A percentile compares a stretch with the other conserved stretches of the same genome.
Evolutionary conservation across 768 basidiomycete species (phyloP).

Genomic region (Cyclocybe cylindracea): DNA sequence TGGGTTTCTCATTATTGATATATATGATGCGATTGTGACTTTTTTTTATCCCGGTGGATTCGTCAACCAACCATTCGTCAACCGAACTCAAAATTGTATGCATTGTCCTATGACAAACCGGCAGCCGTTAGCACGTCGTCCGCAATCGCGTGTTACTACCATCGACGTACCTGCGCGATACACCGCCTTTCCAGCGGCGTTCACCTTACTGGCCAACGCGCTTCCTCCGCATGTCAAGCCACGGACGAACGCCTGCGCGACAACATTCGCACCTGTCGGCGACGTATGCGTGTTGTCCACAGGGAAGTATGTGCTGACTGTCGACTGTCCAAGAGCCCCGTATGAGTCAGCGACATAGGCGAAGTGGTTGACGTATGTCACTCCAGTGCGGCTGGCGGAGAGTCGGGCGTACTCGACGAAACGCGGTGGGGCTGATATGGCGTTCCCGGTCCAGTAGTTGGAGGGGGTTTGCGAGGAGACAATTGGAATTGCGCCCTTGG

Average conservation of each 20-base stretch:
- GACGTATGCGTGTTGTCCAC: constrained; percentile 49
- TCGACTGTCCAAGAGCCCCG: constrained; percentile 37
- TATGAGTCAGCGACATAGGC: constrained; percentile 45
- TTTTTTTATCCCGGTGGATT: too few species aligned
- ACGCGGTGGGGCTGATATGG: constrained; percentile 37
- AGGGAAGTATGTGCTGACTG: constrained; percentile 42
- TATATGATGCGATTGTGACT: too few species aligned
- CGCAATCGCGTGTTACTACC: too few species aligned
- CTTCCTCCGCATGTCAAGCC: constrained; percentile 41
- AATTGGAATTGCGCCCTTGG: constrained; percentile 49
- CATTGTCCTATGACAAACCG: too few species aligned
- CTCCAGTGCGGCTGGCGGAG: constrained; percentile 35
- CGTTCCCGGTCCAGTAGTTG: constrained; percentile 40
- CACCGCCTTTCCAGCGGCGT: constrained; percentile 35
- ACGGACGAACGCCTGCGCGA: constrained; percentile 49
- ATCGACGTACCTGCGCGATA: too few species aligned
- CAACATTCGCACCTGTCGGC: constrained; percentile 43
- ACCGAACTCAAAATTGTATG: too few species aligned
- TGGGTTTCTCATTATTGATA: too few species aligned
- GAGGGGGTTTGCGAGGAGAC: constrained; percentile 49
- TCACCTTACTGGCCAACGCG: constrained; percentile 33
- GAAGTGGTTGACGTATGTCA: constrained; percentile 48
- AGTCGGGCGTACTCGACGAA: constrained; percentile 47
- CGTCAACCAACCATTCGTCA: too few species aligned
- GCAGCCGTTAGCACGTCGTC: too few species aligned